phyloP scores from a whole-genome alignment of 495 filamentous ascomycete species.

The Xylaria castorea region DNA sequence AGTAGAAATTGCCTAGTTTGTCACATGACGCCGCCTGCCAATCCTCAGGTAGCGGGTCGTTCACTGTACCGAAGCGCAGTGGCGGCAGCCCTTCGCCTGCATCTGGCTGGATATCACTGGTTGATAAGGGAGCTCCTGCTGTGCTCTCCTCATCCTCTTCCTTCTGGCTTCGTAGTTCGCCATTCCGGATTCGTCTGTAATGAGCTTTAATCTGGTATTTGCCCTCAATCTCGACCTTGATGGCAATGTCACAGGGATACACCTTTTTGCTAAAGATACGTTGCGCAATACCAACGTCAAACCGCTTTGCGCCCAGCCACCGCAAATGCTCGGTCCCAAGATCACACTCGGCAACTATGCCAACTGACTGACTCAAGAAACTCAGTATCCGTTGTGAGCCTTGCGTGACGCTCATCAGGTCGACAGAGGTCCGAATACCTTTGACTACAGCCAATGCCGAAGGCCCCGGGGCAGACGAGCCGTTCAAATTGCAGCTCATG shows the following conservation, averaged over 20 bases:
- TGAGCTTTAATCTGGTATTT: conserved; percentile 78
- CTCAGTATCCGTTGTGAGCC: conserved; percentile 73
- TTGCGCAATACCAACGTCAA: conserved; percentile 81
- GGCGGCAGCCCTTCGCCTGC: conserved; percentile 66
- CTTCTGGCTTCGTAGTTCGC: not conserved
- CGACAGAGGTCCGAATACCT: conserved; percentile 78
- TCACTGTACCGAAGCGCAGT: conserved; percentile 78
- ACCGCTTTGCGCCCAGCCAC: conserved; percentile 88
- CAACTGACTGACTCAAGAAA: conserved; percentile 90
- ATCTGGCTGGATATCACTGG: conserved; percentile 18
- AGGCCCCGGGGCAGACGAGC: conserved; percentile 75
- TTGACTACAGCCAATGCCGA: conserved; percentile 86
- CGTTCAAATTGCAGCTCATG: conserved; percentile 88
- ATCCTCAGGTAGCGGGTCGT: conserved; percentile 73
- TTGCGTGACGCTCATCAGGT: conserved; percentile 88
- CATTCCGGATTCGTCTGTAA: conserved; percentile 54
- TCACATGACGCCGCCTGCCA: conserved; percentile 77
- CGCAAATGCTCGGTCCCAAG: conserved; percentile 87
- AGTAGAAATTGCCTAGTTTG: conserved; percentile 90
- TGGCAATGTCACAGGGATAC: conserved; percentile 88
- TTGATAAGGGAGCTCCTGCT: not conserved
- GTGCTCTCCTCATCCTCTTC: not conserved
- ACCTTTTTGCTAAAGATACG: conserved; percentile 73
- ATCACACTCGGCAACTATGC: conserved; percentile 89
- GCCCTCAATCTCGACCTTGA: conserved; percentile 79